Conservation (phyloP, 768 basidiomycete genomes). For the Pleurotus sapidus region DNA sequence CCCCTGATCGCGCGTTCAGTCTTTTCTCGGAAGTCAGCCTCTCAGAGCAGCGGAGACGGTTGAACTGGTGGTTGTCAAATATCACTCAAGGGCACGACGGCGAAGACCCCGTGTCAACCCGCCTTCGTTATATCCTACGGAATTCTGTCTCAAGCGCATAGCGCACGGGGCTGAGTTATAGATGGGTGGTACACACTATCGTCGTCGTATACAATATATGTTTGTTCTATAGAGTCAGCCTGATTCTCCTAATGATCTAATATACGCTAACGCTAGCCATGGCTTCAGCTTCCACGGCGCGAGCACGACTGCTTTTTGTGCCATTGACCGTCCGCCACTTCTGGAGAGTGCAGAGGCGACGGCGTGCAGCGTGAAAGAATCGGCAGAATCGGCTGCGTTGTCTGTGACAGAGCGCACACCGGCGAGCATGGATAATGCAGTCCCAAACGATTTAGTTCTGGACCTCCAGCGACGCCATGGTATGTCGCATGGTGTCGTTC, state of each 20-base stretch:
- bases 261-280: slow-evolving; percentile 64
- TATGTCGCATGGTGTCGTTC: slow-evolving; percentile 41
- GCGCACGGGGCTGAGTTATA: background rate
- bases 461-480: slow-evolving; percentile 54
- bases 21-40: slow-evolving; percentile 34
- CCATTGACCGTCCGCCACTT: slow-evolving; percentile 30
- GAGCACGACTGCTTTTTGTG: slow-evolving; percentile 65
- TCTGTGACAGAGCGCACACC: slow-evolving; percentile 20
- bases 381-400: slow-evolving; percentile 32
- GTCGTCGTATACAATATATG: no score
- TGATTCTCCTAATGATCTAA: slow-evolving; percentile 26
- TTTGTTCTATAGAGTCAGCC: background rate
- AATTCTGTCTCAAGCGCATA: slow-evolving; percentile 6
- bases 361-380: slow-evolving; percentile 48
- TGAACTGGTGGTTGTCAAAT: slow-evolving; percentile 59
- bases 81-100: slow-evolving; percentile 5
- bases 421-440: slow-evolving; percentile 46
- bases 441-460: slow-evolving; percentile 38
- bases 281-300: slow-evolving; percentile 46
- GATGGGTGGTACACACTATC: no score
- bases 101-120: slow-evolving; percentile 14
- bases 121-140: slow-evolving; percentile 12
- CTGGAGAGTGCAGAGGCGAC: slow-evolving; percentile 28
- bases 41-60: slow-evolving; percentile 44
- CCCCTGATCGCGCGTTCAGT: slow-evolving; percentile 17